A percentile compares a stretch with the other conserved stretches of the same genome.
Conservation (phyloP, 1,284 basidiomycete species). For the Malassezia pachydermatis region DNA sequence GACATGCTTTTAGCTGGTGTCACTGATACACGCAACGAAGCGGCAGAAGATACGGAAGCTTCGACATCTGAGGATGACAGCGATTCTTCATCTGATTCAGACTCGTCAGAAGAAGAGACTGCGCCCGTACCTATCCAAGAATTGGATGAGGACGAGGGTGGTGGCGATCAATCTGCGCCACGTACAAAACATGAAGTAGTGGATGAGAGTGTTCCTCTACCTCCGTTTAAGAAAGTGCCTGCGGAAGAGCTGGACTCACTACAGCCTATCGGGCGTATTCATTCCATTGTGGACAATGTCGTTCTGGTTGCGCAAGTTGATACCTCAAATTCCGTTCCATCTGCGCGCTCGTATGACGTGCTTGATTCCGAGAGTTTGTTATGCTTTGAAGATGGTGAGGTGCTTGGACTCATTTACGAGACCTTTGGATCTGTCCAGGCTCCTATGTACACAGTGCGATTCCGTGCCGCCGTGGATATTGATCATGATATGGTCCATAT, state of each 20-base stretch:
- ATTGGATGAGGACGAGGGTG: conserved; percentile 8
- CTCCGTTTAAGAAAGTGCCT: conserved; percentile 19
- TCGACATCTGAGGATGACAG: neutral
- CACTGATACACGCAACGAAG: neutral
- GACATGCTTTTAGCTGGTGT: conserved; percentile 1
- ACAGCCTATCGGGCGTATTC: conserved; percentile 30
- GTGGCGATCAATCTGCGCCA: conserved; percentile 10
- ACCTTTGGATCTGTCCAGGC: conserved; percentile 78
- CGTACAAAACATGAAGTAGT: conserved; percentile 38
- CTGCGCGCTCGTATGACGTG: conserved; percentile 51
- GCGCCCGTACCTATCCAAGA: neutral
- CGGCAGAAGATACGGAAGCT: neutral
- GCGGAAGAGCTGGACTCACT: conserved; percentile 22
- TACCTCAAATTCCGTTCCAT: neutral
- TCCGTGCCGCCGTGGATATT: conserved; percentile 46
- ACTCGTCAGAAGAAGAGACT: neutral
- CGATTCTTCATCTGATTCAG: neutral
- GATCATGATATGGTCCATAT: conserved; percentile 19
- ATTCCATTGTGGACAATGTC: conserved; percentile 41
- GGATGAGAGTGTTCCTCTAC: conserved; percentile 23
- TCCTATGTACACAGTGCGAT: conserved; percentile 68
- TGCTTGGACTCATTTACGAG: conserved; percentile 75
- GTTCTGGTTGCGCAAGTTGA: conserved; percentile 33
- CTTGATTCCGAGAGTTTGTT: conserved; percentile 80
- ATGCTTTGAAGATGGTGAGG: conserved; percentile 69